These are phyloP conservation scores for Skeletonema grethae DNA, from an alignment of 108 stramenopile species.

Conservation along the genomic window DNA sequence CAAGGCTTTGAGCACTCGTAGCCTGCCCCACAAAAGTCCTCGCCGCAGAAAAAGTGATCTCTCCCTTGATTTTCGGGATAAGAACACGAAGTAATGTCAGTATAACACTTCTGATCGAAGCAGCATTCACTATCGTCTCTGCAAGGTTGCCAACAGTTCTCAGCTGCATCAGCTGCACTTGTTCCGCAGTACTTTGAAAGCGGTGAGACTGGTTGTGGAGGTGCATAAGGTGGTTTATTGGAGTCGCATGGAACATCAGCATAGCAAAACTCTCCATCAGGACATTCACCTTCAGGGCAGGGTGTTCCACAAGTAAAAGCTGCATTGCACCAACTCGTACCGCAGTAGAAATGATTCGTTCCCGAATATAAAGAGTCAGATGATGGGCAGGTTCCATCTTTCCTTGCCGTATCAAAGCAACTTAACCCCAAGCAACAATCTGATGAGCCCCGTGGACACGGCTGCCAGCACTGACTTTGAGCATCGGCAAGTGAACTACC, in stretches of 20 bases:
- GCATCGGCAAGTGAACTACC: constrained; percentile 26
- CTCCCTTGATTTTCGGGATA: constrained; percentile 25
- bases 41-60: constrained; percentile 46
- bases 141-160: constrained; percentile 48
- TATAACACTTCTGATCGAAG: constrained; percentile 35
- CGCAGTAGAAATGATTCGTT: constrained; percentile 73
- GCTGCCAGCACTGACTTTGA: constrained; percentile 40
- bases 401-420: constrained; percentile 36
- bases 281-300: constrained; percentile 83
- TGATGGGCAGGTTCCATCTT: not conserved
- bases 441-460: constrained; percentile 35
- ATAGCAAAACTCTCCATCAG: constrained; percentile 66
- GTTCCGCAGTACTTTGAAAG: constrained; percentile 26
- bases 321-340: constrained; percentile 82
- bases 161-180: constrained; percentile 14
- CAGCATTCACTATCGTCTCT: constrained; percentile 42
- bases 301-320: constrained; percentile 53
- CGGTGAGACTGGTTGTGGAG: not conserved
- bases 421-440: constrained; percentile 40
- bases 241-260: constrained; percentile 76
- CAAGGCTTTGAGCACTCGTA: constrained; percentile 56
- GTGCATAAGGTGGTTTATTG: not conserved
- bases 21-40: constrained; percentile 41
- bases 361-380: constrained; percentile 29
- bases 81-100: constrained; percentile 11